Conservation (phyloP, 768 basidiomycete species). For the Calvatia gigantea region DNA sequence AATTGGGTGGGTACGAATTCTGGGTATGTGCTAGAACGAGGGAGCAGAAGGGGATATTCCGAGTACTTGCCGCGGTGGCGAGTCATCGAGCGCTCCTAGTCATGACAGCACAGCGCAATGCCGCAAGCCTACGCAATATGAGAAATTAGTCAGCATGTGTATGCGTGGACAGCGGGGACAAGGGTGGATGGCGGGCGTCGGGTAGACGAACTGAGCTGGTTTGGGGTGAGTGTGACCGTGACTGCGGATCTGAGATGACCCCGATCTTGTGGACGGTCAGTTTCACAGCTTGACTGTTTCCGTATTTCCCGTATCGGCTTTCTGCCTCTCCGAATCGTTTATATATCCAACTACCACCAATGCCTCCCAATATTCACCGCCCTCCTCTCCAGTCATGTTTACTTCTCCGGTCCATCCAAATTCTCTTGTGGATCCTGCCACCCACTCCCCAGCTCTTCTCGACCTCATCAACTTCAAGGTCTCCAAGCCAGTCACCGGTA, state of each 20-base stretch:
- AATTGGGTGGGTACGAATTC: background rate
- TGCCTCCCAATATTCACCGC: conserved; percentile 10
- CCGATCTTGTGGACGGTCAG: conserved; percentile 11
- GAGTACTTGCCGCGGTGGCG: background rate
- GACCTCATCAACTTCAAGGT: conserved; percentile 68
- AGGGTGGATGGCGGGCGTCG: conserved; percentile 12
- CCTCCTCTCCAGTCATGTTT: conserved; percentile 9
- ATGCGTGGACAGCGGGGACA: conserved; percentile 12
- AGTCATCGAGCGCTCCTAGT: background rate
- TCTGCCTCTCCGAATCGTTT: conserved; percentile 28
- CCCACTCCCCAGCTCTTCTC: conserved; percentile 63
- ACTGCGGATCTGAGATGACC: conserved; percentile 15
- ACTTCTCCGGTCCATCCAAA: conserved; percentile 32
- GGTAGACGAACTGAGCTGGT: conserved; percentile 12
- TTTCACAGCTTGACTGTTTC: conserved; percentile 22
- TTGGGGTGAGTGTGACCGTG: conserved; percentile 5
- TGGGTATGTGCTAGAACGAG: background rate
- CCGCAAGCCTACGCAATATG: conserved; percentile 3
- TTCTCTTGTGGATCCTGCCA: conserved; percentile 57
- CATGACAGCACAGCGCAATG: background rate
- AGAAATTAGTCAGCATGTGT: background rate
- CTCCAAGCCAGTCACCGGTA: conserved; percentile 60
- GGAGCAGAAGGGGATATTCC: background rate
- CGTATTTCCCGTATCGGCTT: conserved; percentile 31
- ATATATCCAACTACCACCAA: conserved; percentile 21